A percentile compares a stretch with the other conserved stretches of the same genome.
Evolutionary conservation across 2,329 filamentous ascomycete genomes (phyloP).

Genomic region (Ophiocordyceps unilateralis): DNA sequence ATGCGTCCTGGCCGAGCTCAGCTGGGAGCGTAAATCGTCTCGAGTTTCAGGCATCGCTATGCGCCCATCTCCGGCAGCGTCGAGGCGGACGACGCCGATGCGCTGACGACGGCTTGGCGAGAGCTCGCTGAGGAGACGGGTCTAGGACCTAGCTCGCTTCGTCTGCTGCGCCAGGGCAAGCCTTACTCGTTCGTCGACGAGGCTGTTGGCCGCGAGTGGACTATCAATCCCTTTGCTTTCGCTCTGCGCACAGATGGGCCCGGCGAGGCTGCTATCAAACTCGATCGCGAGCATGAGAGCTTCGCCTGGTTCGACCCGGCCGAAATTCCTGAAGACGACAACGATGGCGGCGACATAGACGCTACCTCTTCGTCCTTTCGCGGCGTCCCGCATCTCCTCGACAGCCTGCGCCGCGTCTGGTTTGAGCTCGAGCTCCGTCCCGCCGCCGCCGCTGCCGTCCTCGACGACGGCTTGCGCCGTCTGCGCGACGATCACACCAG

Average conservation of each 20-base stretch:
- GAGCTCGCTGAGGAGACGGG: constrained; percentile 46
- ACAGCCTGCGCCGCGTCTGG: constrained; percentile 42
- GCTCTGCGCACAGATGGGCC: constrained; percentile 15
- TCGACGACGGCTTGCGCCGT: constrained; percentile 27
- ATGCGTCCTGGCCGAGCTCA: neutral
- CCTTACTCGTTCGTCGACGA: constrained; percentile 39
- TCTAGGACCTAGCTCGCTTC: constrained; percentile 27
- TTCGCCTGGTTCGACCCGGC: constrained; percentile 40
- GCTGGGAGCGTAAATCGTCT: neutral
- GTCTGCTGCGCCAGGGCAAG: constrained; percentile 37
- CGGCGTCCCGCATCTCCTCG: constrained; percentile 38
- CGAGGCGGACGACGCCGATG: constrained; percentile 30
- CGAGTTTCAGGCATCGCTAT: constrained; percentile 11
- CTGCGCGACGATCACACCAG: constrained; percentile 40
- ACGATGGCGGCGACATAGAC: neutral
- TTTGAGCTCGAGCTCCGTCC: constrained; percentile 34
- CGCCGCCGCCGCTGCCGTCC: constrained; percentile 21
- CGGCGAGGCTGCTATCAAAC: constrained; percentile 20
- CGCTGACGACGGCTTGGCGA: constrained; percentile 40
- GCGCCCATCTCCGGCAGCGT: constrained; percentile 47
- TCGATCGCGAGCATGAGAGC: constrained; percentile 45
- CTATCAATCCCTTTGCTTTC: constrained; percentile 45
- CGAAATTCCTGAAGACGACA: constrained; percentile 25
- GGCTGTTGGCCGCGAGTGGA: constrained; percentile 39
- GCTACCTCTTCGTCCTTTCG: constrained; percentile 22